A percentile compares a stretch with the other conserved stretches of the same genome.
Evolutionary conservation across 1,139 yeast species (phyloP).

Genomic region (Suhomyces terraborum): DNA sequence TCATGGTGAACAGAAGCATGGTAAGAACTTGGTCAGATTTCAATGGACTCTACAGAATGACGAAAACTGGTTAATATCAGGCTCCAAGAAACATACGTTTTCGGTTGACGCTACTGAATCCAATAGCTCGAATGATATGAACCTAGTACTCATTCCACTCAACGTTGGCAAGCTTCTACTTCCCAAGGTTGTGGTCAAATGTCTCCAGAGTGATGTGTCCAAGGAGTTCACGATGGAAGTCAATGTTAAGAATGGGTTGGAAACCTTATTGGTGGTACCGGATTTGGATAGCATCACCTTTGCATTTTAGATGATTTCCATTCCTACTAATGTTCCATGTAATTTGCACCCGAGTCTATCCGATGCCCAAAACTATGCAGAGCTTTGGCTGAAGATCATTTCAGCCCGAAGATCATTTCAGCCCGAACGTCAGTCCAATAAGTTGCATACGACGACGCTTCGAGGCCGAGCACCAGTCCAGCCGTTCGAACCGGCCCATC

Average conservation of each 20-base stretch:
- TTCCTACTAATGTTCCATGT: background rate
- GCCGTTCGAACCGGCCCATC: background rate
- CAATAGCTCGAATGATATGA: constrained; percentile 24
- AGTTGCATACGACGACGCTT: too few relatives aligned
- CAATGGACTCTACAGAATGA: constrained; percentile 37
- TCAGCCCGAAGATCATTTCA: too few relatives aligned
- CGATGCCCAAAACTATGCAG: too few relatives aligned
- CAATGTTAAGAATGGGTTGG: constrained; percentile 67
- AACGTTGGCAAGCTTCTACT: constrained; percentile 70
- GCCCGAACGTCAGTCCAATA: too few relatives aligned
- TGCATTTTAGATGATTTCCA: constrained; percentile 54
- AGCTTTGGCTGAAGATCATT: too few relatives aligned
- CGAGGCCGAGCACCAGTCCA: too few relatives aligned
- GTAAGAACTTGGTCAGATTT: constrained; percentile 20
- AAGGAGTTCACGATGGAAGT: constrained; percentile 54
- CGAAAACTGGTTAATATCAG: constrained; percentile 71
- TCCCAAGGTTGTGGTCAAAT: constrained; percentile 62
- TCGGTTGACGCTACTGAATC: constrained; percentile 25
- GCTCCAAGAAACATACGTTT: constrained; percentile 56
- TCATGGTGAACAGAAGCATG: background rate
- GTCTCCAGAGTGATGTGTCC: constrained; percentile 25
- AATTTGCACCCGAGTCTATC: background rate
- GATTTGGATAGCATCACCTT: constrained; percentile 64
- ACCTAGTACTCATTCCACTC: constrained; percentile 66
- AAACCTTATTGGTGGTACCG: constrained; percentile 71